phyloP scores from a whole-genome alignment of 495 filamentous ascomycete species.

The Penicillium bialowiezense region DNA sequence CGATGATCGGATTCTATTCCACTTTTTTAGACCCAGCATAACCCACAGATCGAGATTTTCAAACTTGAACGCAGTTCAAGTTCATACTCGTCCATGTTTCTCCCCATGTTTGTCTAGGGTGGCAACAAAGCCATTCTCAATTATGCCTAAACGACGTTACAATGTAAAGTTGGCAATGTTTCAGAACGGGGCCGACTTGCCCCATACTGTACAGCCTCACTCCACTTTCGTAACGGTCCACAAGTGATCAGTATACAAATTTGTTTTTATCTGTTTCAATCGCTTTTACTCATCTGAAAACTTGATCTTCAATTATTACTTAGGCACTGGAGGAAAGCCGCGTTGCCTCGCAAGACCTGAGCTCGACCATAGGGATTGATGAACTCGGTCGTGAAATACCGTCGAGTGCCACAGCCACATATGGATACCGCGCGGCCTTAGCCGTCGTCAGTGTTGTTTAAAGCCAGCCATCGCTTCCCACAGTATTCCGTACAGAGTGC shows the following conservation, averaged over 20 bases:
- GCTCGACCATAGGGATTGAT: no score
- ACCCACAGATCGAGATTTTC: not conserved
- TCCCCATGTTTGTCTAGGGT: not conserved
- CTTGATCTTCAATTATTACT: not conserved
- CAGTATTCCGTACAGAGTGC: not conserved
- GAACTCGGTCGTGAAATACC: no score
- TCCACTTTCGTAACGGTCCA: constrained; percentile 14
- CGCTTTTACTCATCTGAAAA: not conserved
- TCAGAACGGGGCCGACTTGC: constrained; percentile 18
- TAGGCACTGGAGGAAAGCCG: no score
- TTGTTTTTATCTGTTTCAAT: constrained; percentile 1
- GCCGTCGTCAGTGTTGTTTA: constrained; percentile 2
- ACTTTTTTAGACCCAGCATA: not conserved
- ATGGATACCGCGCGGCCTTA: constrained; percentile 10
- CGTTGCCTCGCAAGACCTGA: not conserved
- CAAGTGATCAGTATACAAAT: not conserved
- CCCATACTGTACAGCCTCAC: constrained; percentile 10
- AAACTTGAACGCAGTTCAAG: not conserved
- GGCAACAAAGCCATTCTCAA: constrained; percentile 4
- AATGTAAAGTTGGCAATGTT: constrained; percentile 18
- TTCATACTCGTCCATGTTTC: no score
- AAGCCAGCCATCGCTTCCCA: not conserved
- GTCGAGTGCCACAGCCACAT: constrained; percentile 11
- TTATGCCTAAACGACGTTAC: not conserved
- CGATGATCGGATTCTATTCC: not conserved